phyloP scores from a whole-genome alignment of 2,329 filamentous ascomycete genomes.

The Orbilia oligospora region DNA sequence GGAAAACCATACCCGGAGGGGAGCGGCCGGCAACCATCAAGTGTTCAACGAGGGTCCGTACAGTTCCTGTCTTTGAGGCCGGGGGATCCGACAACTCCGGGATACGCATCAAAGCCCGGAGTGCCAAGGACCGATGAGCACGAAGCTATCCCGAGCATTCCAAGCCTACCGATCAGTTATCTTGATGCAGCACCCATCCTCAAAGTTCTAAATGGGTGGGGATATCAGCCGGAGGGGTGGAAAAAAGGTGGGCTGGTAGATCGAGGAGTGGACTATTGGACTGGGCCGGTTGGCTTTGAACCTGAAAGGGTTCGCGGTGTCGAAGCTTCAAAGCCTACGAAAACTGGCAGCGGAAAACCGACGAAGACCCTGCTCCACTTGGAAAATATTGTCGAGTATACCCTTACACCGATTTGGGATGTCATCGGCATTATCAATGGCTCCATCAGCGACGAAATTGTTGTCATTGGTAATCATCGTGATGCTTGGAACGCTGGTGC shows the following conservation, averaged over 20 bases:
- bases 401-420: constrained; percentile 50
- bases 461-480: constrained; percentile 93
- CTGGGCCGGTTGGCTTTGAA: constrained; percentile 77
- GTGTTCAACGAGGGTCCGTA: constrained; percentile 85
- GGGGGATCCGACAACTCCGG: constrained; percentile 91
- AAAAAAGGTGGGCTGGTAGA: constrained; percentile 82
- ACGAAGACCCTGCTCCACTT: constrained; percentile 67
- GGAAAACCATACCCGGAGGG: constrained; percentile 83
- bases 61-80: constrained; percentile 84
- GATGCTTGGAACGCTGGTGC: constrained; percentile 94
- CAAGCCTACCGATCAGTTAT: constrained; percentile 86
- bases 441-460: constrained; percentile 87
- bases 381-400: constrained; percentile 44
- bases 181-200: constrained; percentile 86
- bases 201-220: constrained; percentile 74
- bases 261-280: constrained; percentile 78
- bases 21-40: constrained; percentile 83
- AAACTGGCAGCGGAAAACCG: constrained; percentile 86
- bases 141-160: constrained; percentile 79
- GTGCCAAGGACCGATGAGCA: constrained; percentile 74
- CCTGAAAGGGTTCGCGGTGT: constrained; percentile 82
- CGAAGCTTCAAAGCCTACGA: constrained; percentile 89
- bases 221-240: constrained; percentile 84
- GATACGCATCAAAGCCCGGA: constrained; percentile 79
- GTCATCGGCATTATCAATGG: constrained; percentile 75